Conservation (phyloP, 1,139 yeast genomes). For the Taphrina deformans region DNA sequence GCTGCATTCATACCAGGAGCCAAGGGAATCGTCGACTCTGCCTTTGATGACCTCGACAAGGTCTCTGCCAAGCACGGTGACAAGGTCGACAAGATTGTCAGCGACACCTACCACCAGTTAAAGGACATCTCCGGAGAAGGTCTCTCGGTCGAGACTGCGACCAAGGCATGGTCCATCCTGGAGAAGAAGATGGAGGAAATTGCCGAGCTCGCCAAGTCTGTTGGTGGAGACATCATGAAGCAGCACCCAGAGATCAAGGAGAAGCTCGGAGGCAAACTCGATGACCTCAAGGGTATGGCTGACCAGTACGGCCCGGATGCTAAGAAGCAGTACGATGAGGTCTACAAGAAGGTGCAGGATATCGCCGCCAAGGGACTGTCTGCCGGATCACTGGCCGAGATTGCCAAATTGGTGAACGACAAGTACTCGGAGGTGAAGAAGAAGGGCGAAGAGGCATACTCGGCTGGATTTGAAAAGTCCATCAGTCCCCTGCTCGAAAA, state of each 20-base stretch:
- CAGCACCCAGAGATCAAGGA: constrained; percentile 33
- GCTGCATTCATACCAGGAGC: constrained; percentile 34
- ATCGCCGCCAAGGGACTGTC: constrained; percentile 30
- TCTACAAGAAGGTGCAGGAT: constrained; percentile 28
- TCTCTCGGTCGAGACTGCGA: constrained; percentile 24
- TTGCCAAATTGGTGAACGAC: constrained; percentile 17
- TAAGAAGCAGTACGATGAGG: constrained; percentile 31
- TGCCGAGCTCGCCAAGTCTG: constrained; percentile 23
- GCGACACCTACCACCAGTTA: constrained; percentile 29
- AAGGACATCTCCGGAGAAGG: constrained; percentile 23
- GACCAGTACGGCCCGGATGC: constrained; percentile 34
- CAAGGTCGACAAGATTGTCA: constrained; percentile 34
- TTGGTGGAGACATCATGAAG: constrained; percentile 23
- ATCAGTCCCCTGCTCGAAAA: constrained; percentile 27
- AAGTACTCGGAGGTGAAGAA: constrained; percentile 26
- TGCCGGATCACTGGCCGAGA: constrained; percentile 23
- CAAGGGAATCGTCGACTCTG: constrained; percentile 27
- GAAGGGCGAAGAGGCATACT: constrained; percentile 25
- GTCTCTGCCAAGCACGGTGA: constrained; percentile 31
- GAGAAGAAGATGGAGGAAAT: constrained; percentile 26
- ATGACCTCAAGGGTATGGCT: constrained; percentile 21
- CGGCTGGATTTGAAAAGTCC: constrained; percentile 24
- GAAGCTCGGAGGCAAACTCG: constrained; percentile 18
- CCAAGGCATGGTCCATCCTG: constrained; percentile 28
- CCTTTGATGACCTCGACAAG: constrained; percentile 32